Percentiles rank a stretch among this genome's conserved stretches.
Evolutionary conservation across 192 early-diverging fungal species (phyloP).

Genomic region (Coemansia sp.): DNA sequence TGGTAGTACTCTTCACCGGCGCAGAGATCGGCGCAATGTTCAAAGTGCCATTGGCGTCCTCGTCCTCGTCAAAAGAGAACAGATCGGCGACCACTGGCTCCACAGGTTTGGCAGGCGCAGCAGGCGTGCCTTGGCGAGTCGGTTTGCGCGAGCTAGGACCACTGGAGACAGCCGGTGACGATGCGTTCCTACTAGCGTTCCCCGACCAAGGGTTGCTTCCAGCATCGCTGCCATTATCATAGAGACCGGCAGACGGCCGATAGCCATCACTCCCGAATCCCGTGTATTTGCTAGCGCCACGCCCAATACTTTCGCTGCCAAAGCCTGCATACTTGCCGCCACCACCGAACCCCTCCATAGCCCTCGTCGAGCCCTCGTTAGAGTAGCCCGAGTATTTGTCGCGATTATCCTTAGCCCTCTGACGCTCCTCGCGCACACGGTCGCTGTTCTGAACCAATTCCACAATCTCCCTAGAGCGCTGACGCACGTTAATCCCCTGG

Average conservation of each 20-base stretch:
- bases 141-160: constrained; percentile 22
- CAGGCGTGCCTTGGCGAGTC: constrained; percentile 28
- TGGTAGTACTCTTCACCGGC: constrained; percentile 38
- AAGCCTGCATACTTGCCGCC: constrained; percentile 60
- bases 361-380: constrained; percentile 40
- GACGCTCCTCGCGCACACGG: constrained; percentile 78
- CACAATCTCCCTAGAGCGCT: constrained; percentile 83
- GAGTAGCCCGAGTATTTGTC: constrained; percentile 84
- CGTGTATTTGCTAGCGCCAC: constrained; percentile 23
- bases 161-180: constrained; percentile 21
- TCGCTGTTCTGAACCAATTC: constrained; percentile 79
- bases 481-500: constrained; percentile 91
- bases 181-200: constrained; percentile 18
- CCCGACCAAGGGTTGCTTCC: constrained; percentile 36
- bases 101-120: constrained; percentile 10
- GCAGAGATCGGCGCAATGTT: constrained; percentile 20
- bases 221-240: constrained; percentile 29
- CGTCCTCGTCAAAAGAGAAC: constrained; percentile 49
- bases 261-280: constrained; percentile 41
- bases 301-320: constrained; percentile 55
- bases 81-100: constrained; percentile 45
- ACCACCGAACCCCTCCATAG: constrained; percentile 22
- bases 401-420: constrained; percentile 85
- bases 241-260: constrained; percentile 20
- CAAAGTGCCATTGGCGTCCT: constrained; percentile 4